Evolutionary conservation across 306 rosid genomes (phyloP), one percentile per base, ranked within the genome.

Genomic region (Sophora flavescens): DNA sequence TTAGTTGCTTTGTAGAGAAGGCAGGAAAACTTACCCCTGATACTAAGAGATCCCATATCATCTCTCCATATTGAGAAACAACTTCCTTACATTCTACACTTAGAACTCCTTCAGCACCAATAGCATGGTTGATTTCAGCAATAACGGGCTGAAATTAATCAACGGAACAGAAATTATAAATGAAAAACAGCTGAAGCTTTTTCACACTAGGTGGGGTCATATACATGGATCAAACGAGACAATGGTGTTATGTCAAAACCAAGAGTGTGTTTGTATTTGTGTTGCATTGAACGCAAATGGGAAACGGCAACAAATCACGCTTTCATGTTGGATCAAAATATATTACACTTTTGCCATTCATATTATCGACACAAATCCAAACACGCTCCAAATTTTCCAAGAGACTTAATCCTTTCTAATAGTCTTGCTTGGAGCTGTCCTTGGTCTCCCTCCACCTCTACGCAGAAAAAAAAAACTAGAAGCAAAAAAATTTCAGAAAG

Each of bases 91-190:
- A 91, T 81, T 91, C 92, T 72, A 87, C 78, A 74, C 92, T 93
- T 32, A 88, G 88, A 67, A 93, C 81, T 78, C 98, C 98, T 85
- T 89, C 92, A 63, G 97, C 98, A 79, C 98, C 97, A 53, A 93
- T 91, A 54, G 98, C 98, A 69, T 89, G 90, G 86, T 93, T 93
- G 82, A 93, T 88, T 84, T 91, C 87, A 75, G 98, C 78, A 71
- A 93, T 89, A 72, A 85, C 72, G 74, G 86, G 18, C 98, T 91
- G 86, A 41, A 62, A 63, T 76, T 52, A 38, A 67, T 53, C 11
- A 51, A 48, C 15, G 13, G 78, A 36, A 14, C 53, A 54, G 39
- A 60, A 52, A 61, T 79, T 61, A 68, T 44, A 62, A 28, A 64
- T 41, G 33, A 47, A 51, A 41, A 44, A 44, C 11, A 36, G 6